Evolutionary conservation across 345 rosid genomes (phyloP).

Genomic region (Eucalyptus pauciflora): DNA sequence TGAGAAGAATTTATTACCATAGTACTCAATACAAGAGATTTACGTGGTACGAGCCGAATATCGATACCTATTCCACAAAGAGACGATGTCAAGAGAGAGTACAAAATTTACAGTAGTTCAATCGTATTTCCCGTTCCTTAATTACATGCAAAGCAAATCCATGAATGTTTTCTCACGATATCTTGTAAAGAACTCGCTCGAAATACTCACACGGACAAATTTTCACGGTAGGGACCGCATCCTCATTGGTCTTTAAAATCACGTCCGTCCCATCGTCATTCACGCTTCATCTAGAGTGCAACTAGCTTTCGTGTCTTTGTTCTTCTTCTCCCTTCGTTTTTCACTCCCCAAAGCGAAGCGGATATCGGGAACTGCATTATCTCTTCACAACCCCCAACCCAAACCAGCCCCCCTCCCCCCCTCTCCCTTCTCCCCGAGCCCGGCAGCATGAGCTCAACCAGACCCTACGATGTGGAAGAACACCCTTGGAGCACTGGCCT

Average conservation of each 20-base stretch:
- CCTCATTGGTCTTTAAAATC: not conserved
- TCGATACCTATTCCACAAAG: not conserved
- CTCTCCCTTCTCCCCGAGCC: not conserved
- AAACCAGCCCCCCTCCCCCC: too few relatives aligned
- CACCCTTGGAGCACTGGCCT: slow-evolving; percentile 20
- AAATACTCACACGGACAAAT: not conserved
- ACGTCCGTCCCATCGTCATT: not conserved
- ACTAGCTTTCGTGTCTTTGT: too few relatives aligned
- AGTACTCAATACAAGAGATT: not conserved
- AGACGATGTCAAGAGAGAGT: not conserved
- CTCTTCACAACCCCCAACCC: not conserved
- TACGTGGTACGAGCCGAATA: not conserved
- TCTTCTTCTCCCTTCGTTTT: too few relatives aligned
- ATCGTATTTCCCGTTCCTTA: not conserved
- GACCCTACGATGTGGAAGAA: not conserved
- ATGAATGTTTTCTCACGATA: not conserved
- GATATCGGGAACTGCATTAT: too few relatives aligned
- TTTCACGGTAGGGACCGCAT: not conserved
- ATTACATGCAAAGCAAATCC: not conserved
- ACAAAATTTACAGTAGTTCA: too few relatives aligned
- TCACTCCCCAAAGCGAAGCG: too few relatives aligned
- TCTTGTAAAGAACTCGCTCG: not conserved
- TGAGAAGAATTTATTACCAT: not conserved
- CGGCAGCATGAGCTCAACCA: not conserved
- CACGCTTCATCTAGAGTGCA: too few relatives aligned